phyloP scores from a whole-genome alignment of 768 basidiomycete genomes.

The Tricholoma sp. region DNA sequence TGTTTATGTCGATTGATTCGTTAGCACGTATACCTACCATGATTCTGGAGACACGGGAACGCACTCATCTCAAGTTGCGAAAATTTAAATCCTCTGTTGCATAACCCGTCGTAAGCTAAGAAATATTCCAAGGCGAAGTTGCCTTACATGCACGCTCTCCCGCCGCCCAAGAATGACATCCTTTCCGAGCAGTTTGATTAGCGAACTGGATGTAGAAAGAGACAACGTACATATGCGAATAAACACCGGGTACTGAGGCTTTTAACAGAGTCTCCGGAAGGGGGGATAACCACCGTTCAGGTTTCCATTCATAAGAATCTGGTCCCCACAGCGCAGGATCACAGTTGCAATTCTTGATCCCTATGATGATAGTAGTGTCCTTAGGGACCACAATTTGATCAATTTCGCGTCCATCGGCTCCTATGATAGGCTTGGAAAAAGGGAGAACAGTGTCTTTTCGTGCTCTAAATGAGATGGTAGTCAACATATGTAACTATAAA shows the following conservation, averaged over 20 bases:
- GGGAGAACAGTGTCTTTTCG: constrained; percentile 35
- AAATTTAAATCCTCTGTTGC: constrained; percentile 46
- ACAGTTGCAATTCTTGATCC: constrained; percentile 32
- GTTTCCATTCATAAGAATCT: constrained; percentile 47
- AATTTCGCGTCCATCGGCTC: constrained; percentile 31
- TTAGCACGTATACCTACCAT: background rate
- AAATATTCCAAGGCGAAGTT: background rate
- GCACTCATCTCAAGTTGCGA: constrained; percentile 49
- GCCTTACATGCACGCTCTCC: constrained; percentile 40
- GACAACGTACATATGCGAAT: constrained; percentile 32
- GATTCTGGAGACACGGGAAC: background rate
- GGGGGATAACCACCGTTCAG: constrained; percentile 42
- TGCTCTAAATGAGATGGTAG: constrained; percentile 19
- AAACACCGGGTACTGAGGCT: constrained; percentile 39
- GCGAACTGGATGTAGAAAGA: background rate
- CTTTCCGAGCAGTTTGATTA: constrained; percentile 13
- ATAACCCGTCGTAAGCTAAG: background rate
- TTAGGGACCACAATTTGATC: constrained; percentile 33
- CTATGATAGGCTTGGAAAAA: constrained; percentile 31
- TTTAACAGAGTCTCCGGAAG: constrained; percentile 30
- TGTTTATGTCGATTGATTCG: constrained; percentile 1
- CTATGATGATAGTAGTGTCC: constrained; percentile 32
- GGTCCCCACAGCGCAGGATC: constrained; percentile 41
- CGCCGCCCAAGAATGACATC: constrained; percentile 41
- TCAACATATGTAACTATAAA: background rate